Percentiles rank a stretch among this genome's conserved stretches.
phyloP scores from a whole-genome alignment of 345 rosid species.

The Aegle marmelos region DNA sequence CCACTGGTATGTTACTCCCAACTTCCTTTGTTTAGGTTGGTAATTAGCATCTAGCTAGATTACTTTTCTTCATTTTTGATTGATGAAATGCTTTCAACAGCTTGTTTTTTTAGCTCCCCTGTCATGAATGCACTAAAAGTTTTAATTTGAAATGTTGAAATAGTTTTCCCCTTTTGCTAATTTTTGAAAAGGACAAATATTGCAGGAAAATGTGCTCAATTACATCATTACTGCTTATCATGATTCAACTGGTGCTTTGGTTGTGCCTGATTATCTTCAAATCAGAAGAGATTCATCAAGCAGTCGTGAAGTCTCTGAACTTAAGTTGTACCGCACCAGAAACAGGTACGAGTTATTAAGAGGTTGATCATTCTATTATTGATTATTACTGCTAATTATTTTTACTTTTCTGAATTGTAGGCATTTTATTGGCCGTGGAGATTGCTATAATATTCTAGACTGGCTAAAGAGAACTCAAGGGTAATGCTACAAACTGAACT shows the following conservation, averaged over 20 bases:
- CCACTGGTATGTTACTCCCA: conserved; percentile 56
- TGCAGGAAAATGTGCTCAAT: conserved; percentile 63
- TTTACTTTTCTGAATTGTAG: conserved; percentile 36
- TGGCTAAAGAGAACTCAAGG: conserved; percentile 50
- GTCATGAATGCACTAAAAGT: too few species aligned
- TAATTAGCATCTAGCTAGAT: background rate
- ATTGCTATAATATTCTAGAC: conserved; percentile 62
- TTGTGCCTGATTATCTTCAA: conserved; percentile 54
- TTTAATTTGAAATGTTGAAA: too few species aligned
- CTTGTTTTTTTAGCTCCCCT: background rate
- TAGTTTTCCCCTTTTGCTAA: too few species aligned
- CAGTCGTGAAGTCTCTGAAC: conserved; percentile 48
- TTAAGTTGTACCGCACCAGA: conserved; percentile 61
- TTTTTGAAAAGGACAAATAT: too few species aligned
- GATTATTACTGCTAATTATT: too few species aligned
- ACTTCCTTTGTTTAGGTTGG: background rate
- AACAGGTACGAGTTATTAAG: conserved; percentile 49
- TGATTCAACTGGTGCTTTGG: conserved; percentile 38
- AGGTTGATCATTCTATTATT: background rate
- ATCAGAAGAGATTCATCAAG: conserved; percentile 53
- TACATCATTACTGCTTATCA: conserved; percentile 60
- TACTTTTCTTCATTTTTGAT: background rate
- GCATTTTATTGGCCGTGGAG: conserved; percentile 58
- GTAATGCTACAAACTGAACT: background rate
- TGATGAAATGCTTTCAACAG: background rate